Evolutionary conservation across 2,329 filamentous ascomycete genomes (phyloP).

Genomic region (Ophiocordyceps polyrhachis-furcata): DNA sequence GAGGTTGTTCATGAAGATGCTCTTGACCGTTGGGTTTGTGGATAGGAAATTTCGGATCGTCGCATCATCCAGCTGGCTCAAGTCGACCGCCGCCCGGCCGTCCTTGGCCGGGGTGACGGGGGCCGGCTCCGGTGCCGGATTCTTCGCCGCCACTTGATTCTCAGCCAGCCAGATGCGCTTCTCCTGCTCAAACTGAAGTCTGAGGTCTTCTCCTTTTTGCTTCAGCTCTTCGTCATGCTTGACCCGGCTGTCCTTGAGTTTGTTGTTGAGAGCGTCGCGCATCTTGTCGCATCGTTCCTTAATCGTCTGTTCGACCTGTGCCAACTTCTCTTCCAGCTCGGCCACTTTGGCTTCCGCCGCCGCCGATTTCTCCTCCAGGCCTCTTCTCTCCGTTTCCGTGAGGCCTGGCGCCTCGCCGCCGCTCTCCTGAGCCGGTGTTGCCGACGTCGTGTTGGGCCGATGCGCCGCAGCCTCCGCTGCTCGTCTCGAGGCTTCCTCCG

Average conservation of each 20-base stretch:
- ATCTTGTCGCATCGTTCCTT: slow-evolving; percentile 50
- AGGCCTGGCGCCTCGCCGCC: slow-evolving; percentile 11
- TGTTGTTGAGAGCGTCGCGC: slow-evolving; percentile 49
- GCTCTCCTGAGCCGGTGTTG: background rate
- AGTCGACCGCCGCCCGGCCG: slow-evolving; percentile 16
- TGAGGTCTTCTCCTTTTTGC: slow-evolving; percentile 31
- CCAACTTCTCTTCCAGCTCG: slow-evolving; percentile 44
- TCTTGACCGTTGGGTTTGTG: slow-evolving; percentile 37
- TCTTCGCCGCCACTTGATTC: slow-evolving; percentile 11
- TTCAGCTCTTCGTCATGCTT: slow-evolving; percentile 33
- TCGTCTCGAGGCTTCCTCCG: background rate
- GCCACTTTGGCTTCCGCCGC: slow-evolving; percentile 41
- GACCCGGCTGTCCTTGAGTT: slow-evolving; percentile 46
- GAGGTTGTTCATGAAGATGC: slow-evolving; percentile 41
- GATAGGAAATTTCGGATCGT: slow-evolving; percentile 38
- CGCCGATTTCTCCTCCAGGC: slow-evolving; percentile 42
- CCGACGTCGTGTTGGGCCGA: background rate
- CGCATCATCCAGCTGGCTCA: slow-evolving; percentile 32
- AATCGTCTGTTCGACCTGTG: slow-evolving; percentile 39
- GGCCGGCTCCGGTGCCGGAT: slow-evolving; percentile 7
- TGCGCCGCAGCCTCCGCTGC: slow-evolving; percentile 3
- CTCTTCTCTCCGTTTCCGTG: slow-evolving; percentile 39
- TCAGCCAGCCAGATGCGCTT: slow-evolving; percentile 43
- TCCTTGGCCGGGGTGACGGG: slow-evolving; percentile 21
- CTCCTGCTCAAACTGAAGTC: slow-evolving; percentile 42